Base-by-base conservation (phyloP, 2,329 filamentous ascomycete species). In the Cladosporium halotolerans region DNA sequence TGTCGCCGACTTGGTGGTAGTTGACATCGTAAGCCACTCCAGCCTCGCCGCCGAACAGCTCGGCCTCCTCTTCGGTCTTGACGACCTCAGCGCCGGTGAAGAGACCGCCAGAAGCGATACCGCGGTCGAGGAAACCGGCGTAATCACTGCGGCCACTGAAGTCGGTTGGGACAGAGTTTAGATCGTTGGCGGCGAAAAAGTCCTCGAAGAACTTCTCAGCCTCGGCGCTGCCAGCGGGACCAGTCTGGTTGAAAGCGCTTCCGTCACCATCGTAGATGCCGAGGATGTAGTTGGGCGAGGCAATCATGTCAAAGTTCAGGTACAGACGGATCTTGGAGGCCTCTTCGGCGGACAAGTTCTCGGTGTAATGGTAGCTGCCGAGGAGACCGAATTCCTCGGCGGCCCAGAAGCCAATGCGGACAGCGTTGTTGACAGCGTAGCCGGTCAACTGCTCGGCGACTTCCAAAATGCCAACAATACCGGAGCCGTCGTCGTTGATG, bases 141-240 rank as follows among this genome's bases (percentile, higher is more conserved):
- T 92, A 92, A 69, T 93, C 88, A 58, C 84, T 88, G 55, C 88
- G 83, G 6, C 88, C 88, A 61, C 89, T 85, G 60, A 93, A 92
- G 2, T 82, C 79, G 28, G 87, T 87, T 54, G 86, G 81, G 0
- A 82, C 86, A 66, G 83, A 84, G 68, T 83, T 83, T 53, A 83
- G 75, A 1, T 77, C 83, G 18, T 83, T 75, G 2, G 73, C 69
- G 56, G 76, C 69, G 71, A 85, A 90, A 77, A 80, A 89, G 45
- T 83, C 74, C 16, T 83, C 73, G 66, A 88, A 89, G 34, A 89
- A 72, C 55, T 84, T 72, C 55, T 84, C 79, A 53, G 89, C 76
- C 66, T 89, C 78, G 57, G 84, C 80, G 0, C 85, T 89, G 1
- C 88, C 88, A 4, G 73, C 61, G 0, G 80, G 79, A 0, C 79